Evolutionary conservation across 768 basidiomycete genomes (phyloP).

Genomic region (Serpula lacrymans): DNA sequence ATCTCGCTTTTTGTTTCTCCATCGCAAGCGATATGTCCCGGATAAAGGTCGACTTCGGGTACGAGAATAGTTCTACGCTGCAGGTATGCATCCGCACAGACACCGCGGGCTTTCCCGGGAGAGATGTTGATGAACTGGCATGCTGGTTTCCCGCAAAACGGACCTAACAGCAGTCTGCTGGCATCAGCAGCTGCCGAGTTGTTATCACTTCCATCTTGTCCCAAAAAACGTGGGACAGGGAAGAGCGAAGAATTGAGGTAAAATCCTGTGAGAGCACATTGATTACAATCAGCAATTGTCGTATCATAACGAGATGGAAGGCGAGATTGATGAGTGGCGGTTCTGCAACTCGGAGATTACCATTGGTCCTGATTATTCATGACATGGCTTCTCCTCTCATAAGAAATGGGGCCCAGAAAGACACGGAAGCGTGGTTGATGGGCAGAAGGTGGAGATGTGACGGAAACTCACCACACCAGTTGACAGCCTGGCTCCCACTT

Average conservation of each 20-base stretch:
- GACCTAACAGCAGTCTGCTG: slow-evolving; percentile 59
- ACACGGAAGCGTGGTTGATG: no score
- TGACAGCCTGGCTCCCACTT: slow-evolving; percentile 60
- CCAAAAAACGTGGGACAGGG: slow-evolving; percentile 39
- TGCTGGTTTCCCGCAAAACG: slow-evolving; percentile 89
- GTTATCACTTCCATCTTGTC: slow-evolving; percentile 12
- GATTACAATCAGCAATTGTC: slow-evolving; percentile 17
- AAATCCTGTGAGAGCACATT: slow-evolving; percentile 57
- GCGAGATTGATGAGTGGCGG: no score
- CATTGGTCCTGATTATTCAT: no score
- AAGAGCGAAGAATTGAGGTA: slow-evolving; percentile 71
- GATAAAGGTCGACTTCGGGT: slow-evolving; percentile 72
- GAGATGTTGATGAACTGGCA: slow-evolving; percentile 76
- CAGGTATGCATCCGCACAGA: slow-evolving; percentile 79
- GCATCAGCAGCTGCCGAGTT: slow-evolving; percentile 6
- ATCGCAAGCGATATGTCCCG: slow-evolving; percentile 95
- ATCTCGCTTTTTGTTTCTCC: slow-evolving; percentile 89
- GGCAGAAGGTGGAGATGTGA: slow-evolving; percentile 3
- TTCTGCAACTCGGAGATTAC: no score
- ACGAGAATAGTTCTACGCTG: slow-evolving; percentile 61
- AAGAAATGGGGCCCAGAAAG: no score
- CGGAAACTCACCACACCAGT: slow-evolving; percentile 84
- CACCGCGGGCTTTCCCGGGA: slow-evolving; percentile 59
- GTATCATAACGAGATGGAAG: background rate
- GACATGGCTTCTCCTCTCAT: no score